Evolutionary conservation across 2,329 filamentous ascomycete species (phyloP), one percentile per base, ranked within the genome.

Genomic region (Colletotrichum caudatum): DNA sequence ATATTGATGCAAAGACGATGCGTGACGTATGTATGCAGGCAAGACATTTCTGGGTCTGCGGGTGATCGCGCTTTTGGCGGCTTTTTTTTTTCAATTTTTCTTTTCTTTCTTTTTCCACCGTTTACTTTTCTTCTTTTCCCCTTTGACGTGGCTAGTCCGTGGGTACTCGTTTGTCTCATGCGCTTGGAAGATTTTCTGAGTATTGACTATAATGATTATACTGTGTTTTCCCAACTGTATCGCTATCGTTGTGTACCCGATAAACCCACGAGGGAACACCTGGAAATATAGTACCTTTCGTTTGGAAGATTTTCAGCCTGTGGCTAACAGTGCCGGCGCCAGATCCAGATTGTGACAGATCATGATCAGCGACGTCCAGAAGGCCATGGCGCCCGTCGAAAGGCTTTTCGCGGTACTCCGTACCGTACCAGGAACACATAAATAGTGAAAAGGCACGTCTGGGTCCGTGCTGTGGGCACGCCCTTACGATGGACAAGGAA

Each of bases 321-420:
- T 53, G 29, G 9, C 37, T 44, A 48, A 23, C 35, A 39, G 48
- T 46, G 41, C 16, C 35, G 33, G 41, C 39, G 44, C 60, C 57
- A 63, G 73, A 72, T 74, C 51, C 71, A 67, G 64, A 73, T 73
- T 73, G 41, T 73, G 71, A 74, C 67, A 73, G 73, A 72, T 74
- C 73, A 73, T 64, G 67, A 74, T 74, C 71, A 64, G 64, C 64
- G 51, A 48, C 64, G 53, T 46, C 64, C 56, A 65, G 50, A 66
- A 33, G 66, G 53, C 46, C 63, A 35, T 63, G 64, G 29, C 37
- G 64, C 58, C 69, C 11, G 37, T 51, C 39, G 29, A 53, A 59
- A 46, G 60, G 37, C 64, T 71, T 63, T 69, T 68, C 26, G 11
- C 51, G 68, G 29, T 68, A 29, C 29, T 29, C 29, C 29, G 29